Base-by-base conservation (phyloP, 257 asterid species). In the Ligustrum vulgare region DNA sequence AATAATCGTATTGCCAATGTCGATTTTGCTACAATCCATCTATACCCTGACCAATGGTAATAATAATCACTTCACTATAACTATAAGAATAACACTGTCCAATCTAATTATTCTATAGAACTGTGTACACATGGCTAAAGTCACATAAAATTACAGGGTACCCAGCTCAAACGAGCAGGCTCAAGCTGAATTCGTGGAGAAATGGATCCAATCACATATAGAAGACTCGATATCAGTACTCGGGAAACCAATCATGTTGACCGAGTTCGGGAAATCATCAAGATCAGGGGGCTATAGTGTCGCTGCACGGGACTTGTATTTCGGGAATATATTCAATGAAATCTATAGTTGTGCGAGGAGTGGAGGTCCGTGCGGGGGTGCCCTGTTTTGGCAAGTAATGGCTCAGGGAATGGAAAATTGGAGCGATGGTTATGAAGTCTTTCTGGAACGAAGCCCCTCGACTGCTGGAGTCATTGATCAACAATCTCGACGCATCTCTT, bases 21-120 rank as follows among this genome's bases (percentile, higher is more conserved):
- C 3, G 95, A 91, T 73, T 91, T 87, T 47, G 72, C 97, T 66
- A 87, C 93, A 6, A 89, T 89, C 31, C 97, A 91, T 77, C 75
- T 89, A 8, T 89, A 89, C 70, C 89, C 94, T 20, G 94, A 89
- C 71, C 84, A 80, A 78, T 91, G 96, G 96, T 90, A 88, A 28
- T 28, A 28, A 60, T 60, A 23, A 20, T 49, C 60, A 49, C 58
- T n/a, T n/a, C n/a, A n/a, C n/a, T n/a, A n/a, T n/a, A n/a, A n/a
- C n/a, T 49, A 49, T 49, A 6, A 4, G 28, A 54, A 11, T 49
- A 15, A 11, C n/a, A 45, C 58, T 49, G 58, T 54, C 28, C 25
- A 54, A 2, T 43, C 16, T 28, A 0, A 0, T 11, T 43, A 43
- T 43, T 43, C 51, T 11, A 43, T 13, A 12, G 1, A 1, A 13